phyloP scores from a whole-genome alignment of 177 flowering plant species.

The Tripterygium wilfordii region DNA sequence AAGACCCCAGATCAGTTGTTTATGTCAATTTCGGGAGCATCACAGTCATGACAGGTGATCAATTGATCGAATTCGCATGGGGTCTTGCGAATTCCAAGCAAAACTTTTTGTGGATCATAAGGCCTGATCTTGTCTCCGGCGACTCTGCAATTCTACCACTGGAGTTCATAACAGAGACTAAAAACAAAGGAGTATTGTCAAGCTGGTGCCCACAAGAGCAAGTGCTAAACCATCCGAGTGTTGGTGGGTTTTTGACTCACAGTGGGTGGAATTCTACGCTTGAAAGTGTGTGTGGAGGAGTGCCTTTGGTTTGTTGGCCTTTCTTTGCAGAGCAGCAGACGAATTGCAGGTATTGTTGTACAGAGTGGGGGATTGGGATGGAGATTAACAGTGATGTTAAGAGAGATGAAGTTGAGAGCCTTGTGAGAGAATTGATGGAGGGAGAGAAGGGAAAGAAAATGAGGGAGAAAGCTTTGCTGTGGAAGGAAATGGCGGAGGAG shows the following conservation, averaged over 20 bases:
- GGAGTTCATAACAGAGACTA: constrained; percentile 27
- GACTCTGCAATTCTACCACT: constrained; percentile 29
- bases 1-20: constrained; percentile 25
- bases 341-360: constrained; percentile 32
- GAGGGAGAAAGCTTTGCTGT: constrained; percentile 6
- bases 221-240: constrained; percentile 41
- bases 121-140: constrained; percentile 30
- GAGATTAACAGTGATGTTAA: constrained; percentile 5
- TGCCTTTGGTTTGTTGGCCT: constrained; percentile 60
- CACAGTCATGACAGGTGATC: constrained; percentile 25
- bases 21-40: constrained; percentile 44
- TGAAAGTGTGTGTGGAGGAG: constrained; percentile 41
- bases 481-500: constrained; percentile 7
- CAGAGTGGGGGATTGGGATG: constrained; percentile 1
- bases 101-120: constrained; percentile 30
- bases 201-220: constrained; percentile 56
- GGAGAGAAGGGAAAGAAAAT: constrained; percentile 7
- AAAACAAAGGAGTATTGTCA: constrained; percentile 28
- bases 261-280: constrained; percentile 62
- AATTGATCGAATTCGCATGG: constrained; percentile 36
- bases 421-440: constrained; percentile 7
- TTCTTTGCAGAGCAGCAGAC: constrained; percentile 64
- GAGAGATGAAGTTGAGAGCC: constrained; percentile 2
- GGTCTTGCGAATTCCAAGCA: constrained; percentile 28
- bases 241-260: constrained; percentile 56